Conservation (phyloP, 164 flowering plant species). For the Vitis amurensis region DNA sequence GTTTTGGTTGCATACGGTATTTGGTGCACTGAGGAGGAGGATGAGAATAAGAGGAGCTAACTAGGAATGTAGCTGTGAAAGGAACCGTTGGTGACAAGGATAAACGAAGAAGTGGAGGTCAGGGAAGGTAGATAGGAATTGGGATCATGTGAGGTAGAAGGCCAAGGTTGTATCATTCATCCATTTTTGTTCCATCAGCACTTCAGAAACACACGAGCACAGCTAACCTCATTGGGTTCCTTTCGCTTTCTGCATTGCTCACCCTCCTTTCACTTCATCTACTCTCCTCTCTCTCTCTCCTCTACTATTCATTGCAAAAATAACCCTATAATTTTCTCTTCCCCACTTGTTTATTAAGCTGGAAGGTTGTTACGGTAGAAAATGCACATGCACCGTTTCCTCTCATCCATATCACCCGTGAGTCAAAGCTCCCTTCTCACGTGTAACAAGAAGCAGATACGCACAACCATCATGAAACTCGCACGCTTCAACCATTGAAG, state of each 20-base stretch:
- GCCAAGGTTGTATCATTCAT: neutral
- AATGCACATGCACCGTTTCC: neutral
- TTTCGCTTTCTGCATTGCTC: neutral
- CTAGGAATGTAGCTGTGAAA: neutral
- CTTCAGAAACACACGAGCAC: neutral
- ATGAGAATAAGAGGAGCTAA: too few relatives aligned
- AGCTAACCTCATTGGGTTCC: neutral
- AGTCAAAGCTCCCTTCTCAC: neutral
- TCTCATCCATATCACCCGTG: neutral
- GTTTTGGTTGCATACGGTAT: too few relatives aligned
- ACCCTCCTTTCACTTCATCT: neutral
- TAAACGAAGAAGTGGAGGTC: neutral
- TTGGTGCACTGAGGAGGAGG: too few relatives aligned
- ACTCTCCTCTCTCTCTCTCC: neutral
- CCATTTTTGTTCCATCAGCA: neutral
- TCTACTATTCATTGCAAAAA: neutral
- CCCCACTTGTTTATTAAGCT: too few relatives aligned
- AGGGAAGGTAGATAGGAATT: neutral
- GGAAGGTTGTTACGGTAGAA: neutral
- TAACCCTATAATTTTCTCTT: too few relatives aligned
- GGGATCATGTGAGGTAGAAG: neutral
- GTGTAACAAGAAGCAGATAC: neutral
- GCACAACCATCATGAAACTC: neutral
- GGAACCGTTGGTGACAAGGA: too few relatives aligned
- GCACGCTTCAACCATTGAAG: neutral